Percentiles rank a stretch among this genome's conserved stretches.
phyloP scores from a whole-genome alignment of 2,329 filamentous ascomycete species.

The Microsporum ferrugineum region DNA sequence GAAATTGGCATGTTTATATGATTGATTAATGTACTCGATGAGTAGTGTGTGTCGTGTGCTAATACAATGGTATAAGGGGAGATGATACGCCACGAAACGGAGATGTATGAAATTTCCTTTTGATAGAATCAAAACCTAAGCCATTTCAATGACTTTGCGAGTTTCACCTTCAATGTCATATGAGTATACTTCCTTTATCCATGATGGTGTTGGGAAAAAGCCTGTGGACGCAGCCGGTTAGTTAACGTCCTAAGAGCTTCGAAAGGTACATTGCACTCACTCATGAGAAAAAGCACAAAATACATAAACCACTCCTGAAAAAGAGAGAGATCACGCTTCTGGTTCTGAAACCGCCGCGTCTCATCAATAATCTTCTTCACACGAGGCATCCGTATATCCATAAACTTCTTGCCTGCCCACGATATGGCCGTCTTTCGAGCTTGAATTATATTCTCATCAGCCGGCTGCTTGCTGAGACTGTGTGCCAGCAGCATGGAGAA shows the following conservation, averaged over 20 bases:
- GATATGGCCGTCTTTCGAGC: constrained; percentile 18
- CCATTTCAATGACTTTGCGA: neutral
- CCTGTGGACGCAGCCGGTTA: constrained; percentile 2
- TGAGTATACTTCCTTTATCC: constrained; percentile 7
- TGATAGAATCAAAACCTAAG: neutral
- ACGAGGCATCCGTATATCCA: constrained; percentile 26
- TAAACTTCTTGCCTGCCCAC: constrained; percentile 23
- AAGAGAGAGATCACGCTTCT: constrained; percentile 25
- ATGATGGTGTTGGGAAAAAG: constrained; percentile 10
- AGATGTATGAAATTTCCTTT: neutral
- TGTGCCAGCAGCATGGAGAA: constrained; percentile 34
- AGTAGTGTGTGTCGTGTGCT: neutral
- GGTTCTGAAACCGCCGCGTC: constrained; percentile 24
- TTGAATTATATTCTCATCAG: neutral
- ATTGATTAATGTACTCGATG: neutral
- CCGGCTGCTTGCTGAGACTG: constrained; percentile 14
- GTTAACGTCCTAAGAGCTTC: neutral
- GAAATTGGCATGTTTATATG: neutral
- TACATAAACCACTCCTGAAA: constrained; percentile 32
- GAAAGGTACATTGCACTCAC: constrained; percentile 11
- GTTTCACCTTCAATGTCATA: constrained; percentile 15
- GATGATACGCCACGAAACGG: neutral
- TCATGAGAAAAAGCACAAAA: constrained; percentile 26
- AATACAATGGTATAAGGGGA: neutral
- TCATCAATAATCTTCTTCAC: constrained; percentile 25